Percentiles rank a stretch among this genome's conserved stretches.
Evolutionary conservation across 179 eudicot species (phyloP).

Genomic region (Beta macrorhiza): DNA sequence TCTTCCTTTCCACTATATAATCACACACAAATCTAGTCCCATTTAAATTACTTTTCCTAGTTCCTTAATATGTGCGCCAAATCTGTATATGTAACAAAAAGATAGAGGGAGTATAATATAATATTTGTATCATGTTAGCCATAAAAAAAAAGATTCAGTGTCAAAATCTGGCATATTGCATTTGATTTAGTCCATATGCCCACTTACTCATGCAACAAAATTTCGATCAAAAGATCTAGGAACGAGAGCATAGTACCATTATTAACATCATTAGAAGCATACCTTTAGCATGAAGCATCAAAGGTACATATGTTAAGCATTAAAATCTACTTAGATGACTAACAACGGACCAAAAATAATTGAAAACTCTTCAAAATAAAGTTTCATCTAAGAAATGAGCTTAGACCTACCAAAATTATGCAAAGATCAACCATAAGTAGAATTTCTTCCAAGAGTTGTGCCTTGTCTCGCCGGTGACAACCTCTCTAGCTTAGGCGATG

Average conservation of each 20-base stretch:
- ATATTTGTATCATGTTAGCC: no score
- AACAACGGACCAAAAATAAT: neutral
- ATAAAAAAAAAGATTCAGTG: no score
- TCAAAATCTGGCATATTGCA: neutral
- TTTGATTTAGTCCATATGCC: neutral
- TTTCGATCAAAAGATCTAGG: neutral
- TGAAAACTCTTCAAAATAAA: neutral
- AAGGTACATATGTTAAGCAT: neutral
- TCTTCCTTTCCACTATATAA: no score
- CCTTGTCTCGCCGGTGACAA: conserved; percentile 11
- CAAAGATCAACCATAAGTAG: conserved; percentile 2
- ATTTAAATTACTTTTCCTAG: no score
- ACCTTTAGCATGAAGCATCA: conserved; percentile 1
- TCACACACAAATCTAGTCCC: no score
- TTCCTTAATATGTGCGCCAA: no score
- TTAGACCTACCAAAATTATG: conserved; percentile 4
- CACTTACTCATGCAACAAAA: neutral
- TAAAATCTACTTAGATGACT: conserved; percentile 9
- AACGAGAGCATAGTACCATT: neutral
- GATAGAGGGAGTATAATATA: no score
- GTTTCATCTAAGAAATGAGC: neutral
- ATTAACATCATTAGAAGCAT: conserved; percentile 6
- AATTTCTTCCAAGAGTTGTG: conserved; percentile 5
- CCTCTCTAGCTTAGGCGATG: conserved; percentile 6
- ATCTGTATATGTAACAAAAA: no score